These are phyloP conservation scores for Candida vartiovaarae DNA, from an alignment of 805 yeast species.

Conservation along the genomic window DNA sequence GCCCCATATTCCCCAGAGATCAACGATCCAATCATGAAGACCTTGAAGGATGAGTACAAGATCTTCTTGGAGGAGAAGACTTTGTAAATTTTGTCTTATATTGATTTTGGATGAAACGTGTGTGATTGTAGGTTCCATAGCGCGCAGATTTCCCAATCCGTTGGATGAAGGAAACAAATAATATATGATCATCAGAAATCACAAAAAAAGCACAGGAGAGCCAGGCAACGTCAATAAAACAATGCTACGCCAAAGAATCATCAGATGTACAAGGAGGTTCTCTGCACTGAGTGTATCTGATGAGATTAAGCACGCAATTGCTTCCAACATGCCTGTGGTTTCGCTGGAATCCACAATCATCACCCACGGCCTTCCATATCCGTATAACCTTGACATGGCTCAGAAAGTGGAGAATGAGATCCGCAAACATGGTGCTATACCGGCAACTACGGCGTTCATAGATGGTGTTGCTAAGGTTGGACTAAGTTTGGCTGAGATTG, in stretches of 20 bases:
- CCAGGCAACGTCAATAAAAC: too few species aligned
- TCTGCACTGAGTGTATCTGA: slow-evolving; percentile 22
- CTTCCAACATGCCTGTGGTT: slow-evolving; percentile 57
- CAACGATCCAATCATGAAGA: slow-evolving; percentile 85
- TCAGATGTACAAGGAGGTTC: not conserved
- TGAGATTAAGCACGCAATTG: slow-evolving; percentile 60
- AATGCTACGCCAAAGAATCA: not conserved
- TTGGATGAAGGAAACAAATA: too few species aligned
- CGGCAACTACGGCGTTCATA: slow-evolving; percentile 81
- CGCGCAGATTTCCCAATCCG: too few species aligned
- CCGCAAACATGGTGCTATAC: slow-evolving; percentile 58
- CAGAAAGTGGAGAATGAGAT: slow-evolving; percentile 53
- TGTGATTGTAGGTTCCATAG: not conserved
- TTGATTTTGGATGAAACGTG: not conserved
- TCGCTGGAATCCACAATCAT: slow-evolving; percentile 83
- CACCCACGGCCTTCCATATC: slow-evolving; percentile 85
- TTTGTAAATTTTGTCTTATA: slow-evolving; percentile 9
- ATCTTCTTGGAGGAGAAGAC: slow-evolving; percentile 89
- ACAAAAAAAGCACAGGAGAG: too few species aligned
- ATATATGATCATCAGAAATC: too few species aligned
- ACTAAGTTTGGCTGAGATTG: slow-evolving; percentile 39
- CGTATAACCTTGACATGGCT: slow-evolving; percentile 72
- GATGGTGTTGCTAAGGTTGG: slow-evolving; percentile 72
- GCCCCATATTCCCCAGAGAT: slow-evolving; percentile 92
- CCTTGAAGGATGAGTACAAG: slow-evolving; percentile 82